Base-by-base conservation (phyloP, 2,329 filamentous ascomycete genomes). In the Ophiocordyceps australis region DNA sequence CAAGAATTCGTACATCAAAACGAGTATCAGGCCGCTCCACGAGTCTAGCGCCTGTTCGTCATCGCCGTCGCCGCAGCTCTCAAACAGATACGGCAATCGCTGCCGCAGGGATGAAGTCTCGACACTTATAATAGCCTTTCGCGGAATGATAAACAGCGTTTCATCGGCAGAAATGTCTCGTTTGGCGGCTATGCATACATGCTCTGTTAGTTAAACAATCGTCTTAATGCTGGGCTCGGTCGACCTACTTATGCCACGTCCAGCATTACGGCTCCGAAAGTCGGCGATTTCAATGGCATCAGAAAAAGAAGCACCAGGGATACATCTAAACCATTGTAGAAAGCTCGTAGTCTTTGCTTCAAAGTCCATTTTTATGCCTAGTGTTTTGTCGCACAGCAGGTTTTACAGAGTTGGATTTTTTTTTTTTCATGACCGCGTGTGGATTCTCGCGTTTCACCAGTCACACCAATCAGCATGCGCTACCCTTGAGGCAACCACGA, bases 141-240 rank as follows among this genome's bases (percentile, higher is more conserved):
- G 70, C 3, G 82, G 81, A 32, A 92, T 78, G 24, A 69, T 74
- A 55, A 92, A 92, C 22, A 92, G 63, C 24, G 75, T 65, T 29
- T 81, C 79, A 32, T 83, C 78, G 37, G 77, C 64, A 12, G 59
- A 52, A 28, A 93, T 80, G 33, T 81, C 67, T 30, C 62, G 46
- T 14, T 54, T 62, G 15, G 82, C 78, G 38, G 91, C 79, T 86
- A 14, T n/a, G n/a, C n/a, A n/a, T n/a, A n/a, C n/a, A 19, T 14
- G 10, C n/a, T 9, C 11, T 5, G 11, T 27, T 5, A 28, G 22
- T 10, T 19, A 25, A 5, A 9, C 9, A 10, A 8, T 20, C 3
- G 9, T 13, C 11, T 4, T 19, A 7, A 13, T 18, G 14, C n/a
- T 9, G 7, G 16, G 17, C 17, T 14, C 8, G 8, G 14, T 4